Base-by-base conservation (phyloP, 495 filamentous ascomycete genomes). In the Daldinia concentrica region DNA sequence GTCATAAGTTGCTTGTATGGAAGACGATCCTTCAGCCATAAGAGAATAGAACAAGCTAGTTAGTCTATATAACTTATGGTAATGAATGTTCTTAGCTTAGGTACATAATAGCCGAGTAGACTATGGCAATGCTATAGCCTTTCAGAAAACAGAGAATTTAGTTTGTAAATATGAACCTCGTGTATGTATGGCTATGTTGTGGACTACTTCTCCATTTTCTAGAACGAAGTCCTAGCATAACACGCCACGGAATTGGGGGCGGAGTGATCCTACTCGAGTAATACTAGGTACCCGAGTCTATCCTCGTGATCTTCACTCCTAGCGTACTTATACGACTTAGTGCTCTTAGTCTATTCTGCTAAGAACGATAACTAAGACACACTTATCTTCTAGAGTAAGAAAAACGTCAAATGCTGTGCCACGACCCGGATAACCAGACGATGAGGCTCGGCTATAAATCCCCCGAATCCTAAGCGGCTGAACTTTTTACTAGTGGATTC, bases 401-500 rank as follows among this genome's bases (percentile, higher is more conserved):
- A 7, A 39, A 32, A 17, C n/a, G 17, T 43, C 29, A 22, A 43
- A 32, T 48, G 39, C 37, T 50, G 45, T 52, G 45, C n/a, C 45
- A 39, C 29, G 43, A 26, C 26, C 14, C 48, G 19, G 50, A 26
- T 45, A 30, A 26, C 19, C 26, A 26, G 26, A 22, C 22, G 8
- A 37, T 54, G 43, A 48, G 45, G 45, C 45, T 43, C 59, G 32
- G 50, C 45, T 22, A 19, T 29, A 19, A 34, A 34, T 30, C 9
- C 55, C 3, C 5, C 24, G 9, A 26, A 41, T 43, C 26, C 56
- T 59, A 27, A 12, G 26, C 24, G 14, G 63, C 54, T 54, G 56
- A n/a, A 29, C 41, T n/a, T 22, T 58, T 30, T 5, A 41, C 15
- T 59, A 52, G 26, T 34, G 43, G 43, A 26, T 39, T 60, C 64